A percentile compares a stretch with the other conserved stretches of the same genome.
These are phyloP conservation scores for Myrica gale DNA, from an alignment of 306 rosid species.

Conservation along the genomic window DNA sequence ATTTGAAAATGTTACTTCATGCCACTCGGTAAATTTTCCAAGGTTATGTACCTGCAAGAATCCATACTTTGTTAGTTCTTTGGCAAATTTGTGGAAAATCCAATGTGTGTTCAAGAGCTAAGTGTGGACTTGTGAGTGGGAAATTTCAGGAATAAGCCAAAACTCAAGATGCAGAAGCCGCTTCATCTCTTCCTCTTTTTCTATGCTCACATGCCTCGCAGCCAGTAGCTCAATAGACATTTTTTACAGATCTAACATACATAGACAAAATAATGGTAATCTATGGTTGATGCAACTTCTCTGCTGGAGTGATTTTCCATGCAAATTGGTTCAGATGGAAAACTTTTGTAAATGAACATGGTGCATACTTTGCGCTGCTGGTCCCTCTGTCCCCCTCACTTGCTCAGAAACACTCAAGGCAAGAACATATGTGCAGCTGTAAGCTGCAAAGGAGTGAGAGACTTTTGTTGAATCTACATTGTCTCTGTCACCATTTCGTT, in stretches of 20 bases:
- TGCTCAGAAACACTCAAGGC: too few species aligned
- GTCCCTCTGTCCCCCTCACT: background rate
- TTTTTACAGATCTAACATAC: background rate
- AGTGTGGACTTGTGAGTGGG: background rate
- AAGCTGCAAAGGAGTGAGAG: background rate
- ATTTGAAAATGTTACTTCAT: background rate
- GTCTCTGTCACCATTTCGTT: constrained; percentile 15
- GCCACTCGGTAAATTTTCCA: background rate
- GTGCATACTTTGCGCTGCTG: background rate
- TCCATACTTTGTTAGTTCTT: background rate
- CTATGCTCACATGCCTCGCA: background rate
- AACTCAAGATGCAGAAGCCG: background rate
- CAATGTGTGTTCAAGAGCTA: background rate
- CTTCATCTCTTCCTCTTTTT: background rate
- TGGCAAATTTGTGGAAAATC: background rate
- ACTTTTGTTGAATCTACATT: constrained; percentile 17
- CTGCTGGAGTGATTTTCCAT: background rate
- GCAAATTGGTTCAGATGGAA: background rate
- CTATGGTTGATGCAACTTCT: background rate
- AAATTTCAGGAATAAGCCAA: background rate
- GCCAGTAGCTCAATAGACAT: background rate
- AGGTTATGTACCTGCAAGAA: background rate
- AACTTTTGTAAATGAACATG: background rate
- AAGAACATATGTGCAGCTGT: too few species aligned
- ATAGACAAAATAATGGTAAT: background rate